Conservation (phyloP, 1,284 basidiomycete genomes). For the Testicularia cyperi region DNA sequence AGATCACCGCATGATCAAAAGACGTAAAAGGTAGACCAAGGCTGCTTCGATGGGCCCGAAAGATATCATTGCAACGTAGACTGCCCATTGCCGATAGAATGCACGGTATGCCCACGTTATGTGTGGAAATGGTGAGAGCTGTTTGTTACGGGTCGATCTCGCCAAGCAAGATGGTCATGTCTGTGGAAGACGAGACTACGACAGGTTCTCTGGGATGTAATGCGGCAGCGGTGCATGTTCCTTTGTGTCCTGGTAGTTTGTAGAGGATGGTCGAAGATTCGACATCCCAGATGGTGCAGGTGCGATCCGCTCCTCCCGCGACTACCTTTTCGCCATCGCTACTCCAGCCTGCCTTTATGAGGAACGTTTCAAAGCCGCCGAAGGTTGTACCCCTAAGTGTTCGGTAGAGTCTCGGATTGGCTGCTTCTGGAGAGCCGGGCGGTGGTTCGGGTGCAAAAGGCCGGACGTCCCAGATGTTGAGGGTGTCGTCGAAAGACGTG, state of each 20-base stretch:
- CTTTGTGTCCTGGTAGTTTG: conserved; percentile 59
- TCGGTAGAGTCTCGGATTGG: conserved; percentile 45
- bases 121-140: no score
- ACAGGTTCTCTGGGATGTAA: conserved; percentile 58
- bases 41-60: not conserved
- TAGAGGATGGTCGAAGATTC: conserved; percentile 47
- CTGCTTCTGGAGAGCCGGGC: conserved; percentile 21
- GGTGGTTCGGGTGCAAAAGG: conserved; percentile 56
- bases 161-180: conserved; percentile 51
- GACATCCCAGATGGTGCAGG: conserved; percentile 56
- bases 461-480: conserved; percentile 59
- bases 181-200: conserved; percentile 50
- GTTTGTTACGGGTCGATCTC: conserved; percentile 41
- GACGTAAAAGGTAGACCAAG: not conserved
- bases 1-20: no score
- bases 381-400: conserved; percentile 51
- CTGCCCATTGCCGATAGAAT: no score
- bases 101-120: no score
- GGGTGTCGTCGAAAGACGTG: conserved; percentile 51
- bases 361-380: conserved; percentile 55
- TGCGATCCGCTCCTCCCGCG: conserved; percentile 53
- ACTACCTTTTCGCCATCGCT: conserved; percentile 50
- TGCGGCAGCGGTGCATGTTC: conserved; percentile 56
- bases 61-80: not conserved
- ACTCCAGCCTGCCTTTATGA: conserved; percentile 49